Evolutionary conservation across 176 grass and related monocot genomes (phyloP).

Genomic region (Triticum turgidum): DNA sequence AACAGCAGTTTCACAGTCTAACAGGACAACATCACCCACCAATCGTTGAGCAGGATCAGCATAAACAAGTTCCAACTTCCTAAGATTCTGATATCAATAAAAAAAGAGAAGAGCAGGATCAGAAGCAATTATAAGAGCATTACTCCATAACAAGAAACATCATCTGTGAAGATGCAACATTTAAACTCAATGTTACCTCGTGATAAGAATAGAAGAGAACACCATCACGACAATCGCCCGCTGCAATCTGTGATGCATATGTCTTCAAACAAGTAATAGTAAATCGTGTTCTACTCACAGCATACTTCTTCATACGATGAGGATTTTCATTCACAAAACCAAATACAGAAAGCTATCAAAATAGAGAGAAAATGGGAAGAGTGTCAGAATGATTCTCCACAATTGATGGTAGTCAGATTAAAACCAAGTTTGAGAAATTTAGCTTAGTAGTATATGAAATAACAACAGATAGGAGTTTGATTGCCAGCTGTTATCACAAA

Average conservation of each 20-base stretch:
- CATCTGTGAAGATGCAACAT: slow-evolving; percentile 19
- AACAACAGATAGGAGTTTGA: slow-evolving; percentile 12
- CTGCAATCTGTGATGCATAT: slow-evolving; percentile 74
- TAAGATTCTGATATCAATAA: slow-evolving; percentile 51
- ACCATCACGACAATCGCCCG: slow-evolving; percentile 98
- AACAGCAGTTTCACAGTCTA: slow-evolving; percentile 72
- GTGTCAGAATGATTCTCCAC: slow-evolving; percentile 27
- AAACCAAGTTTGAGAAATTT: not conserved
- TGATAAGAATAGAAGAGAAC: slow-evolving; percentile 94
- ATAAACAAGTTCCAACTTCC: slow-evolving; percentile 78
- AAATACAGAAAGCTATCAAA: slow-evolving; percentile 72
- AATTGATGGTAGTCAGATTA: slow-evolving; percentile 4
- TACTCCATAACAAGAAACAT: slow-evolving; percentile 12
- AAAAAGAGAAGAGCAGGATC: not conserved
- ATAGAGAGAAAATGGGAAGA: slow-evolving; percentile 12
- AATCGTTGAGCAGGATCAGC: slow-evolving; percentile 91
- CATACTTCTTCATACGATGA: slow-evolving; percentile 66
- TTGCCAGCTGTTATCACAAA: not conserved
- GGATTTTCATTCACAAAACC: slow-evolving; percentile 84
- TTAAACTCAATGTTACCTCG: slow-evolving; percentile 63
- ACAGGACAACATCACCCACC: slow-evolving; percentile 87
- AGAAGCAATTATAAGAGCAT: slow-evolving; percentile 18
- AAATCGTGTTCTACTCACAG: slow-evolving; percentile 71
- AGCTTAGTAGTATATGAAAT: slow-evolving; percentile 25
- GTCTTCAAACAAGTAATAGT: slow-evolving; percentile 88